Conservation (phyloP, 2,329 filamentous ascomycete genomes). For the Fusarium siculi region DNA sequence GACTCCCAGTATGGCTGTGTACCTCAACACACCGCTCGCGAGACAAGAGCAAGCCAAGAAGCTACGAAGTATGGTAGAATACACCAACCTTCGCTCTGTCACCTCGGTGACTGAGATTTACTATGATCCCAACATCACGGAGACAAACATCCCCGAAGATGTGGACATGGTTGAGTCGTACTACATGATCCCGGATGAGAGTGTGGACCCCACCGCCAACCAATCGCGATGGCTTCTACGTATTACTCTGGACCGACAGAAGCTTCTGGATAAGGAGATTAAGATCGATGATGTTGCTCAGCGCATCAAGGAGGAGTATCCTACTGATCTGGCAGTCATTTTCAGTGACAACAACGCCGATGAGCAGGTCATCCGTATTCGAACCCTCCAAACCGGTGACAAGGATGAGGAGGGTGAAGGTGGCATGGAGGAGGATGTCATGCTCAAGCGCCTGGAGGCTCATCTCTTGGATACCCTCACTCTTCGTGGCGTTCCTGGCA, state of each 20-base stretch:
- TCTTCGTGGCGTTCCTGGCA: conserved; percentile 87
- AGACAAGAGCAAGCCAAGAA: conserved; percentile 85
- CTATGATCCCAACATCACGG: conserved; percentile 91
- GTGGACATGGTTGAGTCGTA: conserved; percentile 96
- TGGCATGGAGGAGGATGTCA: conserved; percentile 84
- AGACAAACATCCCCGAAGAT: conserved; percentile 88
- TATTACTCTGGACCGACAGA: conserved; percentile 91
- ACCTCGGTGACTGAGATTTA: conserved; percentile 95
- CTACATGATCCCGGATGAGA: conserved; percentile 90
- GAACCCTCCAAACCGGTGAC: conserved; percentile 74
- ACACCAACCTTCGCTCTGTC: conserved; percentile 91
- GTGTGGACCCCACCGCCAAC: conserved; percentile 67
- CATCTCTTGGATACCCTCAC: conserved; percentile 92
- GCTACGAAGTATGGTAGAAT: conserved; percentile 89
- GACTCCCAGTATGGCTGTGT: conserved; percentile 96
- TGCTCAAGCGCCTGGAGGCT: conserved; percentile 90
- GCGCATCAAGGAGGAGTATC: conserved; percentile 90
- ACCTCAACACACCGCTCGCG: conserved; percentile 72
- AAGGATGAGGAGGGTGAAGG: conserved; percentile 75
- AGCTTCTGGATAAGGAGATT: conserved; percentile 93
- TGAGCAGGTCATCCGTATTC: conserved; percentile 91
- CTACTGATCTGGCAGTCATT: conserved; percentile 86
- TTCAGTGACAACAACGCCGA: conserved; percentile 99
- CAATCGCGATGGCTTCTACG: conserved; percentile 97
- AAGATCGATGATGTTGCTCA: conserved; percentile 90